These are phyloP conservation scores for Boletus speciosus DNA, from an alignment of 768 basidiomycete genomes.

Conservation along the genomic window DNA sequence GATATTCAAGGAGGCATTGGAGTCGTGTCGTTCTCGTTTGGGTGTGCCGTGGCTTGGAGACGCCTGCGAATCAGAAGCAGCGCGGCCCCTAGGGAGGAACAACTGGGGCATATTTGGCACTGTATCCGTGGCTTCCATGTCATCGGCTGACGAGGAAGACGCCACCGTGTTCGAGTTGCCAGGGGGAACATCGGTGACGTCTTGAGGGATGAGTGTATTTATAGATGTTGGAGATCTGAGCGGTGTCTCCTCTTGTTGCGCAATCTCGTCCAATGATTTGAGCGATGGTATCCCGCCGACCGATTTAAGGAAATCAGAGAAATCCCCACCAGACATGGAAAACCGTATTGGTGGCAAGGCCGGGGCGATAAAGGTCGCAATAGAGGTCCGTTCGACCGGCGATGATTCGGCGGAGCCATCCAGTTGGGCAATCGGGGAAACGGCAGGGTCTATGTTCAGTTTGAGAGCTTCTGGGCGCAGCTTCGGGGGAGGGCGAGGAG, in stretches of 20 bases:
- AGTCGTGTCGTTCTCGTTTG: constrained; percentile 25
- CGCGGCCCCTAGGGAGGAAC: constrained; percentile 20
- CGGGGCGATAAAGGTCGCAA: constrained; percentile 79
- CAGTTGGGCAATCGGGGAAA: constrained; percentile 22
- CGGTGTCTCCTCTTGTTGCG: constrained; percentile 38
- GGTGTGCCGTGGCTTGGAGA: constrained; percentile 3
- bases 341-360: constrained; percentile 89
- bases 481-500: constrained; percentile 49
- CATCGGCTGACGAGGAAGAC: neutral
- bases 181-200: neutral
- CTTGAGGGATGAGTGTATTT: constrained; percentile 12
- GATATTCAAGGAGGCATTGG: constrained; percentile 21
- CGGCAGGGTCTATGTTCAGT: constrained; percentile 21
- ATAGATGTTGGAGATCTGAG: constrained; percentile 21
- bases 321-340: constrained; percentile 80
- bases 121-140: constrained; percentile 11
- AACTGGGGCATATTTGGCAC: constrained; percentile 11
- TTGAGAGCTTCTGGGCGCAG: constrained; percentile 29
- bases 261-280: constrained; percentile 46
- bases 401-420: constrained; percentile 55
- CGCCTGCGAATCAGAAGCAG: constrained; percentile 34
- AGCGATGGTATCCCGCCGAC: constrained; percentile 50
- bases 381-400: constrained; percentile 62
- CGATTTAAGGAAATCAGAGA: constrained; percentile 66
- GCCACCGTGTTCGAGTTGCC: neutral